Percentiles rank a stretch among this genome's conserved stretches.
phyloP scores from a whole-genome alignment of 2,329 filamentous ascomycete genomes.

The Huntiella moniliformis region DNA sequence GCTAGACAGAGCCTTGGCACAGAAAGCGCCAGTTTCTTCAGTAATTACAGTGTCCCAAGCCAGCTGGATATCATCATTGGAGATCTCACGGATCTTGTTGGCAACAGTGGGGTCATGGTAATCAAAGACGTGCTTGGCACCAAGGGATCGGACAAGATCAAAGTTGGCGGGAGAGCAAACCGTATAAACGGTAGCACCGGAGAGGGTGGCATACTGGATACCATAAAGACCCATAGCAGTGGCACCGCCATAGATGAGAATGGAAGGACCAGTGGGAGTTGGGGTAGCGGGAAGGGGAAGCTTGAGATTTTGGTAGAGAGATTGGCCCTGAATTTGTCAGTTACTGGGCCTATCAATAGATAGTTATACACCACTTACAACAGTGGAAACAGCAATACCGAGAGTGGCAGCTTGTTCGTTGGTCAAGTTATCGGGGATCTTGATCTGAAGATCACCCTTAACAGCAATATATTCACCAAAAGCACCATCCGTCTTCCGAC shows the following conservation, averaged over 20 bases:
- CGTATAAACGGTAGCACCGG: conserved; percentile 21
- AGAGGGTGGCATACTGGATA: conserved; percentile 21
- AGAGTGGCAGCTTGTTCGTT: conserved; percentile 29
- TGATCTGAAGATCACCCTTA: conserved; percentile 24
- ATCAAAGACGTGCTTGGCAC: conserved; percentile 29
- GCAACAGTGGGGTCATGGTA: conserved; percentile 19
- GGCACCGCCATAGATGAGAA: conserved; percentile 27
- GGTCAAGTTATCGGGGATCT: conserved; percentile 25
- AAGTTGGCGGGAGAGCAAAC: conserved; percentile 23
- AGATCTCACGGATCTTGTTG: conserved; percentile 15
- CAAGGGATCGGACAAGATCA: conserved; percentile 22
- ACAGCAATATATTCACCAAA: conserved; percentile 23
- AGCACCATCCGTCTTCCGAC: conserved; percentile 21
- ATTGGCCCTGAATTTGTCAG: conserved; percentile 25
- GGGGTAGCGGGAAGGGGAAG: conserved; percentile 26
- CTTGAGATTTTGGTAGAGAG: conserved; percentile 27
- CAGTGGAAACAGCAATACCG: conserved; percentile 25
- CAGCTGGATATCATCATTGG: conserved; percentile 14
- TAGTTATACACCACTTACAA: conserved; percentile 14
- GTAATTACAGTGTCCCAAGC: conserved; percentile 16
- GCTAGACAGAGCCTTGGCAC: conserved; percentile 17
- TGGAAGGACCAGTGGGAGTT: conserved; percentile 15
- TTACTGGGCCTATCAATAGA: neutral
- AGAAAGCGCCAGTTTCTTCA: conserved; percentile 15
- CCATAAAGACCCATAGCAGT: conserved; percentile 34